phyloP scores from a whole-genome alignment of 345 rosid genomes.

The Populus deltoides region DNA sequence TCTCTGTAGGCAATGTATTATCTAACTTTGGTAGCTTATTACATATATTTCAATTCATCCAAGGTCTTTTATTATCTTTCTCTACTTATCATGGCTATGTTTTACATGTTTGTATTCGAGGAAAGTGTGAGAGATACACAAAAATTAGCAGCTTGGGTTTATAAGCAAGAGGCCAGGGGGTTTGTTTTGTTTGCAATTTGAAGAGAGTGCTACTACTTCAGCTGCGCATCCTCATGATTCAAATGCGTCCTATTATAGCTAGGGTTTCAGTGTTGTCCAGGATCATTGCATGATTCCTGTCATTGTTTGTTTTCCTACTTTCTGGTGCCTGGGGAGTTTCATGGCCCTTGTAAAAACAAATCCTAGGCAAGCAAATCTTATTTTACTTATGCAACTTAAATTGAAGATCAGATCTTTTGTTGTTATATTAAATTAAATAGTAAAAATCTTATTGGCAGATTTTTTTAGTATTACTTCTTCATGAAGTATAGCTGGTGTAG shows the following conservation, averaged over 20 bases:
- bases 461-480: too few species aligned
- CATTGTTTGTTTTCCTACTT: not conserved
- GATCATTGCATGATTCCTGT: not conserved
- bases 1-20: slow-evolving; percentile 21
- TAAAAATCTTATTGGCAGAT: too few species aligned
- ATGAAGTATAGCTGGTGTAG: too few species aligned
- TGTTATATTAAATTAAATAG: not conserved
- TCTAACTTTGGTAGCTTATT: slow-evolving; percentile 24
- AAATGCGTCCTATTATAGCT: not conserved
- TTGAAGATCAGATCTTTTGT: not conserved
- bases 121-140: slow-evolving; percentile 6
- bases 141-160: slow-evolving; percentile 8
- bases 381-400: not conserved
- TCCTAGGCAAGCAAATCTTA: not conserved
- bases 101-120: slow-evolving; percentile 13
- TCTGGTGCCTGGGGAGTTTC: not conserved
- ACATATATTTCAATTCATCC: slow-evolving; percentile 21
- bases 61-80: slow-evolving; percentile 22
- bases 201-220: not conserved
- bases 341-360: not conserved
- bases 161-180: slow-evolving; percentile 1
- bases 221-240: not conserved
- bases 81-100: slow-evolving; percentile 14
- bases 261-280: not conserved
- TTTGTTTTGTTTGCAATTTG: slow-evolving; percentile 8